These are phyloP conservation scores for Aquilaria sinensis DNA, from an alignment of 345 rosid genomes.

Conservation along the genomic window DNA sequence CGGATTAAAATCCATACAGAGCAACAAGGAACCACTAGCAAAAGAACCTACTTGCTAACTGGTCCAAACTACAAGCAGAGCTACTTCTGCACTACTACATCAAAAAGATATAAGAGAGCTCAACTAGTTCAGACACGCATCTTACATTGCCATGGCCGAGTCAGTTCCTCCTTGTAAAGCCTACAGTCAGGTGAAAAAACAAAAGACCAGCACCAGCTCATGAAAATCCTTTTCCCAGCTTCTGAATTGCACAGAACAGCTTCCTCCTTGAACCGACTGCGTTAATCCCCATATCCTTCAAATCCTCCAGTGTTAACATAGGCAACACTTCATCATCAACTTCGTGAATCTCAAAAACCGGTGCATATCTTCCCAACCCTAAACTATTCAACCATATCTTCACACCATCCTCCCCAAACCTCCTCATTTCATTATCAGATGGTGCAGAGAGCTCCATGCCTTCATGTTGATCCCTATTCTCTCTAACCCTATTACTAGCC, in stretches of 20 bases:
- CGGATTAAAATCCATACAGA: constrained; percentile 10
- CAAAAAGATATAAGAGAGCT: constrained; percentile 12
- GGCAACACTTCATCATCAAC: constrained; percentile 85
- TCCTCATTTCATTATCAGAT: constrained; percentile 41
- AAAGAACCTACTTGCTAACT: constrained; percentile 15
- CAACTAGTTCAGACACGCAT: constrained; percentile 35
- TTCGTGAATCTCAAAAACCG: constrained; percentile 81
- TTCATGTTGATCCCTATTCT: constrained; percentile 23
- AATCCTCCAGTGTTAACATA: constrained; percentile 77
- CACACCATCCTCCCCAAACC: constrained; percentile 47
- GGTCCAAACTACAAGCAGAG: constrained; percentile 19
- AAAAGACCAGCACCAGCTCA: constrained; percentile 21
- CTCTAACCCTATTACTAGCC: constrained; percentile 7
- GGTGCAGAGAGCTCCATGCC: constrained; percentile 48
- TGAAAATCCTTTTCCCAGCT: constrained; percentile 70
- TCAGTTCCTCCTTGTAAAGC: constrained; percentile 19
- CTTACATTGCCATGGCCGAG: constrained; percentile 46
- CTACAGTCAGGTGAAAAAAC: constrained; percentile 10
- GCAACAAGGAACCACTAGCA: constrained; percentile 13
- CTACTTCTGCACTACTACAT: constrained; percentile 10
- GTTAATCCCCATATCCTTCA: constrained; percentile 85
- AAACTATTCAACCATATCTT: constrained; percentile 59
- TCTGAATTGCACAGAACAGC: constrained; percentile 71
- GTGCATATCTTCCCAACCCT: constrained; percentile 71
- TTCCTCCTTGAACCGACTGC: constrained; percentile 88